Evolutionary conservation across 768 basidiomycete species (phyloP), one percentile per base, ranked within the genome.

Genomic region (Lactarius evosmus): DNA sequence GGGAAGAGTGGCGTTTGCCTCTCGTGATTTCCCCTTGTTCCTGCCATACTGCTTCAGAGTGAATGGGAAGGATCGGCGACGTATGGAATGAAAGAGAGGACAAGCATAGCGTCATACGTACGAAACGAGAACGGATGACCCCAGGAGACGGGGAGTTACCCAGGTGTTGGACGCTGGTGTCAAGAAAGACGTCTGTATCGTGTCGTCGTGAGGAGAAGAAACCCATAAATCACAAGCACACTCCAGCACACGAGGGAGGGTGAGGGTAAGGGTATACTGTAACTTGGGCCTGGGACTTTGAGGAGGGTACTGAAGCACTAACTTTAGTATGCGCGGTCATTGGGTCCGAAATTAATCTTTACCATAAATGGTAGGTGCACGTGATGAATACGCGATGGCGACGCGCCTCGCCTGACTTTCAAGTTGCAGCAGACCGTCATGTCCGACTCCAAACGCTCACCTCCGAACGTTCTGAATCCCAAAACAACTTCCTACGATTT

Each of bases 401-500:
- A 49, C 56, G 55, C 62, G 46, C 29, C 34, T 9, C 34, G 25
- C 12, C 5, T 11, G 3, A 34, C 44, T 32, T 29, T 22, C 32
- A 2, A 6, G n/a, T 22, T 22, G 4, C 46, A 25, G 22, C 11
- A 12, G 46, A 49, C 46, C 22, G 53, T 30, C 65, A 66, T 66
- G 65, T 50, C 65, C 19, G 25, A 34, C 29, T 1, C 38, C 19
- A 63, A 56, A 32, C 44, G 19, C n/a, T 12, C 38, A 1, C 19
- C 67, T 55, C n/a, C n/a, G n/a, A n/a, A n/a, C n/a, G n/a, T n/a
- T n/a, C 62, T 88, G 70, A 91, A 91, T 68, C 91, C 91, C 0
- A 81, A 80, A 57, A 89, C 93, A 36, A 85, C 78, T 0, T 73
- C 78, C 49, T 94, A 88, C 74, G 93, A 95, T 71, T 95, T 95